A percentile compares a stretch with the other conserved stretches of the same genome.
Conservation (phyloP, 2,329 filamentous ascomycete species). For the Pseudocercospora fijiensis region DNA sequence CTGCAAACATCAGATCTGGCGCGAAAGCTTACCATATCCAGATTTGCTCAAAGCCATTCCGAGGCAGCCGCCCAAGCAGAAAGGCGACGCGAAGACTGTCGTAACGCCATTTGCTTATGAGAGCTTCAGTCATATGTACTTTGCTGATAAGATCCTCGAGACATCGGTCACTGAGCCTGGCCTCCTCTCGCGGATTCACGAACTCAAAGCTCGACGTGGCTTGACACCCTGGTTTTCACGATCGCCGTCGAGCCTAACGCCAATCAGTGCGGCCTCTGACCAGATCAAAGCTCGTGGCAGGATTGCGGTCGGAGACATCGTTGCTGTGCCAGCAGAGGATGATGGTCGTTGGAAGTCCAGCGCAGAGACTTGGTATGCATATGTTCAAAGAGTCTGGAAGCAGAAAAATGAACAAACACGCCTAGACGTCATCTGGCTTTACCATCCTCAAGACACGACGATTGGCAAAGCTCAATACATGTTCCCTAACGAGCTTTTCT, state of each 20-base stretch:
- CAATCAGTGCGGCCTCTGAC: neutral
- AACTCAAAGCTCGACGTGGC: conserved; percentile 27
- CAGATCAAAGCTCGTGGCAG: conserved; percentile 10
- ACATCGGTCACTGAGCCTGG: conserved; percentile 27
- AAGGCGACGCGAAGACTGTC: conserved; percentile 51
- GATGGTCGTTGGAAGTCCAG: conserved; percentile 57
- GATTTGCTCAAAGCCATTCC: conserved; percentile 35
- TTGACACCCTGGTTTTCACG: conserved; percentile 28
- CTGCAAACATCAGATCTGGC: conserved; percentile 15
- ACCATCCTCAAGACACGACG: conserved; percentile 67
- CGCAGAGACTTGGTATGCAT: conserved; percentile 64
- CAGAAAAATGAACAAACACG: conserved; percentile 37
- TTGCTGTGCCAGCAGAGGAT: conserved; percentile 49
- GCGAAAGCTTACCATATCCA: conserved; percentile 11
- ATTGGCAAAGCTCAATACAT: conserved; percentile 68
- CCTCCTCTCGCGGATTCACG: conserved; percentile 19
- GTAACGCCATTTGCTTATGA: conserved; percentile 68
- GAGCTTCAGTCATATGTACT: conserved; percentile 64
- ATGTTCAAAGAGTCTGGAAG: conserved; percentile 59
- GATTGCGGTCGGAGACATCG: conserved; percentile 50
- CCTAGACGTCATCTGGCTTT: conserved; percentile 73
- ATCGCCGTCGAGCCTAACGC: neutral
- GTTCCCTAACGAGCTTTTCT: conserved; percentile 69
- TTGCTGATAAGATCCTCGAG: conserved; percentile 53
- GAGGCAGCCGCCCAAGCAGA: conserved; percentile 13